Conservation (phyloP, 805 yeast species). For the Starmerella roubikii region DNA sequence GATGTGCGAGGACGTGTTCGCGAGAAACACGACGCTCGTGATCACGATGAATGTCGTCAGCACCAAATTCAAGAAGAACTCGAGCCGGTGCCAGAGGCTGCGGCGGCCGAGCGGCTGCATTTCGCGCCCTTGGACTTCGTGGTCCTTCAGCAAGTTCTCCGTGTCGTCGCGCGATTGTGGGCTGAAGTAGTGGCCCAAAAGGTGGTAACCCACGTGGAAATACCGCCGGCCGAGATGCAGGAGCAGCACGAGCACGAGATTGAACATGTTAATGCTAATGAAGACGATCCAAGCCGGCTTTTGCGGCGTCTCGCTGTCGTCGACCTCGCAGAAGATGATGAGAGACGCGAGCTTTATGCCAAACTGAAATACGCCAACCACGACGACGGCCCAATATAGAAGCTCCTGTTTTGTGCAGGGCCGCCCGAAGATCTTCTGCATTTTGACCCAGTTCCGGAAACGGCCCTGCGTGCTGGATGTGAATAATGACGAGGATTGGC, state of each 20-base stretch:
- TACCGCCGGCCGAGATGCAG: background rate
- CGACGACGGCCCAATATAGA: slow-evolving; percentile 9
- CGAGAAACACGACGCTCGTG: slow-evolving; percentile 15
- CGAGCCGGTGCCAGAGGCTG: slow-evolving; percentile 7
- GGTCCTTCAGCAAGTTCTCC: slow-evolving; percentile 2
- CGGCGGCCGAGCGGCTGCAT: background rate
- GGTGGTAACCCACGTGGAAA: background rate
- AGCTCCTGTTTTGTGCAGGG: slow-evolving; percentile 8
- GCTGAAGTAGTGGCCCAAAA: background rate
- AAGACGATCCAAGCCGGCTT: slow-evolving; percentile 14
- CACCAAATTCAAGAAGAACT: slow-evolving; percentile 6
- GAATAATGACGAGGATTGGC: slow-evolving; percentile 1
- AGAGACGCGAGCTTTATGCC: slow-evolving; percentile 12
- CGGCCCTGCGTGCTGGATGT: background rate
- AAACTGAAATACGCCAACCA: slow-evolving; percentile 11
- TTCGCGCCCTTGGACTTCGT: background rate
- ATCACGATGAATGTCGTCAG: slow-evolving; percentile 10
- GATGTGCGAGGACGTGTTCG: slow-evolving; percentile 14
- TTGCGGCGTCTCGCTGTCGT: slow-evolving; percentile 4
- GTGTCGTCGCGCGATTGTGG: background rate
- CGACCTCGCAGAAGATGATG: slow-evolving; percentile 9
- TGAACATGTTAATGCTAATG: slow-evolving; percentile 9
- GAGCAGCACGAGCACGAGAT: slow-evolving; percentile 6
- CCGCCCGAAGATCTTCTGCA: slow-evolving; percentile 3
- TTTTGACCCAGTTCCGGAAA: slow-evolving; percentile 9